Conservation (phyloP, 305 asterid genomes). For the Fraxinus baroniana region DNA sequence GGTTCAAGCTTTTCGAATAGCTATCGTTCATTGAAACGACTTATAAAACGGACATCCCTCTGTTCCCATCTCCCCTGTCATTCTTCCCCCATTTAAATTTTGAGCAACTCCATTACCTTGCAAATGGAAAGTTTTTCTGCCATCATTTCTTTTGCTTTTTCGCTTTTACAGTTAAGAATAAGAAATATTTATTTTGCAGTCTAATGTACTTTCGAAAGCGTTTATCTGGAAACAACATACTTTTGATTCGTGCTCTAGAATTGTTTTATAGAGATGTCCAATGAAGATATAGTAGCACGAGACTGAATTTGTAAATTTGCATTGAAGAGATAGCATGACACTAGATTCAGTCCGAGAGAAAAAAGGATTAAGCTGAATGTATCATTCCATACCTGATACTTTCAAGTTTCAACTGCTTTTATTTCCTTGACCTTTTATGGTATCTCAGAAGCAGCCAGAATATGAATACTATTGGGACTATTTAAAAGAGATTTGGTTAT, state of each 20-base stretch:
- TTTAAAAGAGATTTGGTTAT: constrained; percentile 2
- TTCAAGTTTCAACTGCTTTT: background rate
- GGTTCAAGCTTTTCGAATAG: background rate
- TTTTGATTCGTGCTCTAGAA: background rate
- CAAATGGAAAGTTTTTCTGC: background rate
- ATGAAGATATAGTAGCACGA: background rate
- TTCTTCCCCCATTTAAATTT: background rate
- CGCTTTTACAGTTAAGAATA: background rate
- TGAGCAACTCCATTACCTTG: background rate
- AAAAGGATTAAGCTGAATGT: background rate
- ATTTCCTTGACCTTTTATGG: background rate
- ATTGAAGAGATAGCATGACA: background rate
- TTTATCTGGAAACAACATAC: background rate
- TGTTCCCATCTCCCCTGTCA: background rate
- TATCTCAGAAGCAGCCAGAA: background rate
- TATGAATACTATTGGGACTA: background rate
- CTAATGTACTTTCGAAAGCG: background rate
- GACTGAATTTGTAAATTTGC: background rate
- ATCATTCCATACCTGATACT: background rate
- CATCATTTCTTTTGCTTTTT: background rate
- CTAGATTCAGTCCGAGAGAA: background rate
- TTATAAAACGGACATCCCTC: background rate
- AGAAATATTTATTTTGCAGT: background rate
- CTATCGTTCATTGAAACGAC: background rate
- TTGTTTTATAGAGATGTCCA: background rate